phyloP scores from a whole-genome alignment of 1,139 yeast genomes.

The Blastobotrys malaysiensis region DNA sequence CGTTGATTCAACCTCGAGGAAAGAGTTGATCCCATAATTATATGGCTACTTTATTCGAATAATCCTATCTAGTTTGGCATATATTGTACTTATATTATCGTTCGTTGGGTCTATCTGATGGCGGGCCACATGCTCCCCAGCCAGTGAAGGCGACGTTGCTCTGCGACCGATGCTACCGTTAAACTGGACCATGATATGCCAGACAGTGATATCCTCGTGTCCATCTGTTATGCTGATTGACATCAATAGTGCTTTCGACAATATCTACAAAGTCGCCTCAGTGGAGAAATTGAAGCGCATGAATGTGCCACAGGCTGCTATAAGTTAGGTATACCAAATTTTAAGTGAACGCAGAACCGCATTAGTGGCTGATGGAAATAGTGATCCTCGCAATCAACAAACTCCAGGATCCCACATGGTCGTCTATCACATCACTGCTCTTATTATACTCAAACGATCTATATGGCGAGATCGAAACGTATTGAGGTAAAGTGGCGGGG shows the following conservation, averaged over 20 bases:
- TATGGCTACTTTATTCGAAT: no score
- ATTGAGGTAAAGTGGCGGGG: constrained; percentile 14
- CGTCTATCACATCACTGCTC: constrained; percentile 18
- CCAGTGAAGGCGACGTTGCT: no score
- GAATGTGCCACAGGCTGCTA: constrained; percentile 9
- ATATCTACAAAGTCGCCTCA: constrained; percentile 12
- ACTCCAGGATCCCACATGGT: constrained; percentile 21
- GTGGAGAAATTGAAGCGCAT: constrained; percentile 7
- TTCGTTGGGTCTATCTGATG: not conserved
- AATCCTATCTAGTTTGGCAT: no score
- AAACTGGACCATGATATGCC: no score
- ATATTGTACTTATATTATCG: no score
- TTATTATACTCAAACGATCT: constrained; percentile 16
- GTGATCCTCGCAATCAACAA: not conserved
- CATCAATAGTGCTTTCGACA: constrained; percentile 18
- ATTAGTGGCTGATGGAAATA: constrained; percentile 4
- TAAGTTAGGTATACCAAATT: constrained; percentile 11
- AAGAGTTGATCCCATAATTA: no score
- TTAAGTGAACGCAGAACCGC: constrained; percentile 3
- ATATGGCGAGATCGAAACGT: constrained; percentile 9
- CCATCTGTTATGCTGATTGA: constrained; percentile 13
- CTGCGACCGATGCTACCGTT: no score
- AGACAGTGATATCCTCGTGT: no score
- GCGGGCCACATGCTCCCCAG: not conserved
- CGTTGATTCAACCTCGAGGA: no score